phyloP scores from a whole-genome alignment of 2,329 filamentous ascomycete genomes.

The Neurospora sp. region DNA sequence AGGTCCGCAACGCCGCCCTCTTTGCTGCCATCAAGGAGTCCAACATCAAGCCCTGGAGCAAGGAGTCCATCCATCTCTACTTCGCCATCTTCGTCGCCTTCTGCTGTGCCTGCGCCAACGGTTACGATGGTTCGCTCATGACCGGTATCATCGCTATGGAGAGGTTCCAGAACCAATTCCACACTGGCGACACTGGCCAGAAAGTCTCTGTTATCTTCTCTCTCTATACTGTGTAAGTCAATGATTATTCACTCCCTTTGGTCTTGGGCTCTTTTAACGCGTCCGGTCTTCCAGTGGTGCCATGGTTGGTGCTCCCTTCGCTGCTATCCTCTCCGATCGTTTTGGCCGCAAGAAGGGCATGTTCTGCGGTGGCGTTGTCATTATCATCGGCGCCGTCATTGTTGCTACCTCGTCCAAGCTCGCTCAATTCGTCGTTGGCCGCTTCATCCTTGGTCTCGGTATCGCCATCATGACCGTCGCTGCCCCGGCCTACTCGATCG shows the following conservation, averaged over 20 bases:
- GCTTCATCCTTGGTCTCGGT: constrained; percentile 36
- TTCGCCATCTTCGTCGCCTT: constrained; percentile 35
- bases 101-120: constrained; percentile 38
- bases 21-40: constrained; percentile 36
- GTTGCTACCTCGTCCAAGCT: constrained; percentile 27
- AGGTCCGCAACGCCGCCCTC: constrained; percentile 35
- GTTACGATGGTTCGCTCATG: constrained; percentile 38
- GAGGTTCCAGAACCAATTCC: constrained; percentile 30
- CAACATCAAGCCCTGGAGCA: constrained; percentile 33
- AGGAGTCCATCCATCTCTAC: constrained; percentile 32
- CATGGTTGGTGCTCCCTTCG: constrained; percentile 30
- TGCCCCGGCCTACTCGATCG: constrained; percentile 37
- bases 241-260: constrained; percentile 3
- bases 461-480: constrained; percentile 39
- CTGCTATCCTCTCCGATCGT: constrained; percentile 34
- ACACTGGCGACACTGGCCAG: constrained; percentile 27
- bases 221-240: constrained; percentile 38
- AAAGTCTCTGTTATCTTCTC: constrained; percentile 34
- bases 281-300: constrained; percentile 26
- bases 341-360: constrained; percentile 35
- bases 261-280: background rate
- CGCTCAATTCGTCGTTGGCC: constrained; percentile 34
- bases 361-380: constrained; percentile 33
- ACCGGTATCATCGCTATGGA: constrained; percentile 35
- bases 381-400: constrained; percentile 35